phyloP scores from a whole-genome alignment of 2,329 filamentous ascomycete genomes.

The Helminthosporium solani region DNA sequence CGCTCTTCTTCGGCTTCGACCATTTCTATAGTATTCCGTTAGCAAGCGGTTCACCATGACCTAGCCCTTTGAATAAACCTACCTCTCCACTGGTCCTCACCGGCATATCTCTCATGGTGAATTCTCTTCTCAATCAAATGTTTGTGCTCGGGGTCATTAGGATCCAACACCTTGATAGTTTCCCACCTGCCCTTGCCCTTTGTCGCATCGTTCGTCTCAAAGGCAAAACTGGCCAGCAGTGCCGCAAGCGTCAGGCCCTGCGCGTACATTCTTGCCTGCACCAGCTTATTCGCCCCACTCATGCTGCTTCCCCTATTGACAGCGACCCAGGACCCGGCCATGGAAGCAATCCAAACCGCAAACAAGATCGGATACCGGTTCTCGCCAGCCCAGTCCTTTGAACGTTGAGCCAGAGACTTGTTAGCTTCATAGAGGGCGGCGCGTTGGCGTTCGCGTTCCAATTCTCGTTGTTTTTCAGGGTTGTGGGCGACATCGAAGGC shows the following conservation, averaged over 20 bases:
- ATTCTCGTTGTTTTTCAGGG: conserved; percentile 47
- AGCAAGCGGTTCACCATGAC: conserved; percentile 6
- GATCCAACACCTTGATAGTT: conserved; percentile 77
- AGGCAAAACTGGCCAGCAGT: conserved; percentile 75
- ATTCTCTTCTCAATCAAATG: conserved; percentile 81
- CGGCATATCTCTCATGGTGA: conserved; percentile 82
- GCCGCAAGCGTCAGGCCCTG: conserved; percentile 86
- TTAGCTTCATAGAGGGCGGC: conserved; percentile 49
- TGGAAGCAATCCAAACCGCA: conserved; percentile 75
- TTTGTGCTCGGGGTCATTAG: conserved; percentile 79
- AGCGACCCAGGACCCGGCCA: conserved; percentile 71
- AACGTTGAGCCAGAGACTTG: conserved; percentile 60
- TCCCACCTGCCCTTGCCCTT: conserved; percentile 78
- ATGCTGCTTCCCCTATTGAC: conserved; percentile 78
- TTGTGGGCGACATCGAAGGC: conserved; percentile 70
- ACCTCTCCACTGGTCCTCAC: conserved; percentile 93
- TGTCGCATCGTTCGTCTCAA: conserved; percentile 78
- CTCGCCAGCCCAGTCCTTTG: conserved; percentile 71
- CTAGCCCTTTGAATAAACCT: conserved; percentile 37
- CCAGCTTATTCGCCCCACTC: conserved; percentile 77
- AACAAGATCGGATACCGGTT: conserved; percentile 89
- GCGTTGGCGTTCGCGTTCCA: conserved; percentile 30
- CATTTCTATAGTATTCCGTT: conserved; percentile 61
- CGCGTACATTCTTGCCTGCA: conserved; percentile 92
- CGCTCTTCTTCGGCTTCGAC: conserved; percentile 73